Base-by-base conservation (phyloP, 176 grass and related monocot genomes). In the Eragrostis curvula region DNA sequence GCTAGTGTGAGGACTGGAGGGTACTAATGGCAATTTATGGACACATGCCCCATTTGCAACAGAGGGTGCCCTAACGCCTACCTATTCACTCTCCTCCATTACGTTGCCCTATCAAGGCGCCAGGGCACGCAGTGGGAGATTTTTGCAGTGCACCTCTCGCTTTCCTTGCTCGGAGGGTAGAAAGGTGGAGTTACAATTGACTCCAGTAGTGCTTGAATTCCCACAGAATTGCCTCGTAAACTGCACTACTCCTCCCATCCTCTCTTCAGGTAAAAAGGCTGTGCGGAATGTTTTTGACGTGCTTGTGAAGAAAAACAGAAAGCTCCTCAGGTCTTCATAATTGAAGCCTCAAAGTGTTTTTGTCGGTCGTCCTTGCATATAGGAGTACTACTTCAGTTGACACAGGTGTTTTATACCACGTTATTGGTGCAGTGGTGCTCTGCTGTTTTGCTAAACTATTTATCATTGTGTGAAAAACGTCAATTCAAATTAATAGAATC, bases 21-120 rank as follows among this genome's bases (percentile, higher is more conserved):
- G 71, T 55, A 89, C 61, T 90, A 82, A 87, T 89, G 87, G 80
- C 72, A 77, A 97, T 97, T 93, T 93, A 93, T 89, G 85, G 85
- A 85, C 86, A 83, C 77, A 85, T 87, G 82, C 84, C 86, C 94
- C 84, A 89, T 83, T 89, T 82, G 88, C 65, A 75, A 78, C 86
- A 84, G 67, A 30, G 74, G 85, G 68, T 85, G 73, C 77, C 78
- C 81, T 83, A 87, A 83, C 71, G 66, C 65, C 70, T 41, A 32
- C 27, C 28, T 64, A 85, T 69, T 85, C 68, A 91, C 66, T 88
- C 47, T 70, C 30, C 42, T 55, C 41, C 60, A 36, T 80, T 71
- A 81, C 62, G 78, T 65, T 85, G 66, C 78, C 45, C 56, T 9
- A 70, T 80, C n/a, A 51, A 56, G 64, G 48, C 36, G 17, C 78